Conservation (phyloP, 495 filamentous ascomycete genomes). For the Penicillium soppii region DNA sequence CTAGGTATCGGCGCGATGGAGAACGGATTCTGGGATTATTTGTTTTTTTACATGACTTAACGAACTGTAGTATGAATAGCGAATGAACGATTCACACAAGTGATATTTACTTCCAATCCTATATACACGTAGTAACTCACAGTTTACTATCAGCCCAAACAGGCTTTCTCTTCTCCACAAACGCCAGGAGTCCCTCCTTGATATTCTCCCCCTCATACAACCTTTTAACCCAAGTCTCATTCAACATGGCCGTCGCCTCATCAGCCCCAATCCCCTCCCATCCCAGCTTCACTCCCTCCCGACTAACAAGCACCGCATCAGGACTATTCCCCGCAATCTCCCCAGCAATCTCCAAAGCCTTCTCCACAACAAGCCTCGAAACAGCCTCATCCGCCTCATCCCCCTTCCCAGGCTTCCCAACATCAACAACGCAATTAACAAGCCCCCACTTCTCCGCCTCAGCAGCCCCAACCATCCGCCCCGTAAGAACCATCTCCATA, state of each 20-base stretch:
- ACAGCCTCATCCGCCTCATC: slow-evolving; percentile 31
- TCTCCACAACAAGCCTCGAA: slow-evolving; percentile 35
- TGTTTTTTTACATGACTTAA: slow-evolving; percentile 12
- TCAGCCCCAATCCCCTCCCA: slow-evolving; percentile 70
- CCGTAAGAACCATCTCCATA: slow-evolving; percentile 72
- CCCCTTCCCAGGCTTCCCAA: slow-evolving; percentile 33
- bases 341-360: slow-evolving; percentile 52
- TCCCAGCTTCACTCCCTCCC: slow-evolving; percentile 66
- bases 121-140: slow-evolving; percentile 28
- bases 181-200: slow-evolving; percentile 73
- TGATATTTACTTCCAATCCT: background rate
- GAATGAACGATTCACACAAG: slow-evolving; percentile 4
- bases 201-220: slow-evolving; percentile 76
- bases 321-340: slow-evolving; percentile 60
- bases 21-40: slow-evolving; percentile 2
- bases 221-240: slow-evolving; percentile 56
- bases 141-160: slow-evolving; percentile 78
- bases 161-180: slow-evolving; percentile 78
- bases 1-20: slow-evolving; percentile 19
- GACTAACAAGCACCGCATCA: slow-evolving; percentile 68
- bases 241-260: slow-evolving; percentile 58
- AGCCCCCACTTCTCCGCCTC: slow-evolving; percentile 70
- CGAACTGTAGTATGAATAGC: slow-evolving; percentile 16
- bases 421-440: slow-evolving; percentile 63
- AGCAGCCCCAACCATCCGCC: slow-evolving; percentile 53